A percentile compares a stretch with the other conserved stretches of the same genome.
phyloP scores from a whole-genome alignment of 306 rosid species.

The Prunus padus region DNA sequence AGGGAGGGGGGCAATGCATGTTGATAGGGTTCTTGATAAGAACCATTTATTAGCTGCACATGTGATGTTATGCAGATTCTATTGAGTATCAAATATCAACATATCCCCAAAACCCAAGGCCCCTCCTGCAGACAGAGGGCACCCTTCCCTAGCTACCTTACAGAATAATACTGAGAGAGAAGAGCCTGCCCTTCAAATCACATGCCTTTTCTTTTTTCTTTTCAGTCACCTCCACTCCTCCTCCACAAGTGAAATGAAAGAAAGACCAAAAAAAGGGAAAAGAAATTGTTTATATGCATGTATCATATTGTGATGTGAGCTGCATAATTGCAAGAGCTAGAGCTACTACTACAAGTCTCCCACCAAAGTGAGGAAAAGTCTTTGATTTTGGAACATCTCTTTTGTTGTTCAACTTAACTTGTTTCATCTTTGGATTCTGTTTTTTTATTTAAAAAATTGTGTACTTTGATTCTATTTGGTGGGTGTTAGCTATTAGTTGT shows the following conservation, averaged over 20 bases:
- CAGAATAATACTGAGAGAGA: not conserved
- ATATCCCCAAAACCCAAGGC: conserved; percentile 15
- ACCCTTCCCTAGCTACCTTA: conserved; percentile 1
- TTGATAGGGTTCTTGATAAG: conserved; percentile 22
- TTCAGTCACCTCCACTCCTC: not conserved
- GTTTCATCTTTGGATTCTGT: conserved; percentile 7
- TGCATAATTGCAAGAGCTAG: not conserved
- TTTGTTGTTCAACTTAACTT: not conserved
- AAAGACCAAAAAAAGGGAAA: too few relatives aligned
- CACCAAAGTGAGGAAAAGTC: not conserved
- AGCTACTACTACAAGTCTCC: not conserved
- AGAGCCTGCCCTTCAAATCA: not conserved
- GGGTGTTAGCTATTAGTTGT: conserved; percentile 1
- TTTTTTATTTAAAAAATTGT: not conserved
- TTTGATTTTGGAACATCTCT: not conserved
- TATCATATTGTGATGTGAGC: not conserved
- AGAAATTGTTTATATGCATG: not conserved
- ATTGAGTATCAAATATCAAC: not conserved
- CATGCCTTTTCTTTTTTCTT: not conserved
- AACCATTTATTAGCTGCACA: conserved; percentile 31
- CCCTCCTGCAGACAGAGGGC: not conserved
- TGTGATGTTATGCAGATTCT: conserved; percentile 30
- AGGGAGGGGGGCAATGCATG: not conserved
- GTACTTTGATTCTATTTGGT: not conserved
- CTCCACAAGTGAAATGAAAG: not conserved